Evolutionary conservation across 2,329 filamentous ascomycete species (phyloP).

Genomic region (Cladophialophora carrionii): DNA sequence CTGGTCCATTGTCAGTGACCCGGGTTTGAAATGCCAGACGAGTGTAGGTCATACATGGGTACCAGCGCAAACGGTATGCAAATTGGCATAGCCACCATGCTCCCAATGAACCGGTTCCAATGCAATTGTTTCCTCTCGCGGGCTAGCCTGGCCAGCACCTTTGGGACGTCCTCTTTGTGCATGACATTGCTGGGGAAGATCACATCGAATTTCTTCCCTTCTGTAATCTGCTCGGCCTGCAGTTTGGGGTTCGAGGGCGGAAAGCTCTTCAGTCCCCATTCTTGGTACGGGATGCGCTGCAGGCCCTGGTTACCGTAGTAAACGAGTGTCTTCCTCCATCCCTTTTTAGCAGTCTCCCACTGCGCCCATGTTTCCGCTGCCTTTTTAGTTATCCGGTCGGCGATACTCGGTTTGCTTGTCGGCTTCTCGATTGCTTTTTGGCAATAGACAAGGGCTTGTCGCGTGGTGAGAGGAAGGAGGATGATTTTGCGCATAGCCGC

Average conservation of each 20-base stretch:
- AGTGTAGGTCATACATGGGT: slow-evolving; percentile 69
- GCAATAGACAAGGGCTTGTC: slow-evolving; percentile 89
- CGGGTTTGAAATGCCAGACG: slow-evolving; percentile 19
- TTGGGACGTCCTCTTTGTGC: slow-evolving; percentile 63
- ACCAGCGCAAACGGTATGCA: slow-evolving; percentile 80
- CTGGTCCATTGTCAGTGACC: slow-evolving; percentile 51
- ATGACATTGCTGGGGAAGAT: slow-evolving; percentile 76
- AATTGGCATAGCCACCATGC: slow-evolving; percentile 79
- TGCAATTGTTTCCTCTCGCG: slow-evolving; percentile 81
- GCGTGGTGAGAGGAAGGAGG: slow-evolving; percentile 88
- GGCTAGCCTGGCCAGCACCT: slow-evolving; percentile 70
- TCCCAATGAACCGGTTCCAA: slow-evolving; percentile 75
- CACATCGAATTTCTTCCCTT: slow-evolving; percentile 69
- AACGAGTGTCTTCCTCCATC: slow-evolving; percentile 88
- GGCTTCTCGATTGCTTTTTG: slow-evolving; percentile 68
- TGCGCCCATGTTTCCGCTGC: slow-evolving; percentile 77
- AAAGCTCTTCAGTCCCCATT: slow-evolving; percentile 97
- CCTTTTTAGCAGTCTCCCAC: slow-evolving; percentile 82
- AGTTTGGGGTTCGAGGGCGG: slow-evolving; percentile 74
- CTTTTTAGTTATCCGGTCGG: slow-evolving; percentile 71
- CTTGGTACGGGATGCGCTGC: slow-evolving; percentile 87
- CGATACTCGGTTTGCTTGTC: slow-evolving; percentile 58
- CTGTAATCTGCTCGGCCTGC: slow-evolving; percentile 65
- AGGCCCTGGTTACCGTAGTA: slow-evolving; percentile 84
- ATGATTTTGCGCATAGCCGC: slow-evolving; percentile 77